These are phyloP conservation scores for Collybia sordida DNA, from an alignment of 768 basidiomycete species.

Conservation along the genomic window DNA sequence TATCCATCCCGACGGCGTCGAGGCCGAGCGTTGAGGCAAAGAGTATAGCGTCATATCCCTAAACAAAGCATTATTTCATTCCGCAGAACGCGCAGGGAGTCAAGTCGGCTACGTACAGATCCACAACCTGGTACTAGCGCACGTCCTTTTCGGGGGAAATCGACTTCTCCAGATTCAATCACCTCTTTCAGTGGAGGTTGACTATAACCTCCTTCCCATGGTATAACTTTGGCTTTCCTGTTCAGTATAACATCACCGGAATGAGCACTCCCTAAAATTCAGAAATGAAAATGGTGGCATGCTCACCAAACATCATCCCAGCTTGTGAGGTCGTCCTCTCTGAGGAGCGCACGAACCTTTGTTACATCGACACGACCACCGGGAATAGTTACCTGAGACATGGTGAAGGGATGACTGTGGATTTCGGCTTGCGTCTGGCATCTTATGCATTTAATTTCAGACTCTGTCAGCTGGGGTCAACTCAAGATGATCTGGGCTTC, in stretches of 20 bases:
- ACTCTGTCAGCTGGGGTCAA: too few relatives aligned
- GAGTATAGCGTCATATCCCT: constrained; percentile 64
- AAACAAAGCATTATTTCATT: background rate
- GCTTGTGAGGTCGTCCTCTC: constrained; percentile 19
- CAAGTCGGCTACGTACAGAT: constrained; percentile 21
- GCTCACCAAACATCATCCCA: constrained; percentile 29
- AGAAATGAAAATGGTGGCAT: background rate
- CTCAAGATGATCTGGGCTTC: too few relatives aligned
- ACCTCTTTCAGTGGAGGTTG: constrained; percentile 58
- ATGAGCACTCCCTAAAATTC: background rate
- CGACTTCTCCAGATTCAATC: constrained; percentile 40
- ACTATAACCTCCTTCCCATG: constrained; percentile 58
- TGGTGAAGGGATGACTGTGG: too few relatives aligned
- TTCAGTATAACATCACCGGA: background rate
- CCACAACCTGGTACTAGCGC: constrained; percentile 51
- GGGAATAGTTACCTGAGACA: background rate
- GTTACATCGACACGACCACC: background rate
- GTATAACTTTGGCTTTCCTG: constrained; percentile 52
- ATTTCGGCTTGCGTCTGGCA: too few relatives aligned
- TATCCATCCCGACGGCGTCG: constrained; percentile 53
- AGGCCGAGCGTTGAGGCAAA: constrained; percentile 50
- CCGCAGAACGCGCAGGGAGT: background rate
- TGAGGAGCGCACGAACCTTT: constrained; percentile 17
- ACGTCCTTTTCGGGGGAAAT: constrained; percentile 38
- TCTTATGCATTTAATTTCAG: too few relatives aligned